These are phyloP conservation scores for Oidiodendron maius DNA, from an alignment of 495 filamentous ascomycete genomes.

Conservation along the genomic window DNA sequence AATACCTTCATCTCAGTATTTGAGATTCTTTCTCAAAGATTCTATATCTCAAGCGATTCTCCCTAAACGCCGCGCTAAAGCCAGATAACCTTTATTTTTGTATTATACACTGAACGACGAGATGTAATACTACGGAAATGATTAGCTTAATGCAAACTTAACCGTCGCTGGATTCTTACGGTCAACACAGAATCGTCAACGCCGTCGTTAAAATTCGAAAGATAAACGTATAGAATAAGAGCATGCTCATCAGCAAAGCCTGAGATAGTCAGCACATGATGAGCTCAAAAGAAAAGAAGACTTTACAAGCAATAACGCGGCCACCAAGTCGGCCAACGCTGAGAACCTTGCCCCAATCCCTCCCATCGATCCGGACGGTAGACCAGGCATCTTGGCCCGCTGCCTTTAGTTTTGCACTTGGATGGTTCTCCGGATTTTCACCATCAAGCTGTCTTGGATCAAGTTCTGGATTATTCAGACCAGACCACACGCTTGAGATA, in stretches of 20 bases:
- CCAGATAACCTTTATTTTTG: background rate
- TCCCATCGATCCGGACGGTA: slow-evolving; percentile 81
- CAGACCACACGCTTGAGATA: slow-evolving; percentile 77
- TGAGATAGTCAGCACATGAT: slow-evolving; percentile 6
- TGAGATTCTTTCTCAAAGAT: no score
- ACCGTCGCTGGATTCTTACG: slow-evolving; percentile 37
- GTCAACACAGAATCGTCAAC: slow-evolving; percentile 73
- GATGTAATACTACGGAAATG: slow-evolving; percentile 24
- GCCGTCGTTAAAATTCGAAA: slow-evolving; percentile 59
- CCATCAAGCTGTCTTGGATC: slow-evolving; percentile 67
- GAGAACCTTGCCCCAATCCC: slow-evolving; percentile 84
- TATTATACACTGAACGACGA: slow-evolving; percentile 23
- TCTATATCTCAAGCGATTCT: no score
- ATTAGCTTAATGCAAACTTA: background rate
- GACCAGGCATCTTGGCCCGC: slow-evolving; percentile 67
- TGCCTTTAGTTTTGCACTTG: slow-evolving; percentile 62
- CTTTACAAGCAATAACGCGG: slow-evolving; percentile 79
- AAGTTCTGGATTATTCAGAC: slow-evolving; percentile 75
- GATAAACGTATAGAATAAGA: slow-evolving; percentile 86
- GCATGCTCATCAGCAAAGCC: slow-evolving; percentile 66
- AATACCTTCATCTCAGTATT: no score
- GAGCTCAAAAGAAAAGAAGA: background rate
- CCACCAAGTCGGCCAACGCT: slow-evolving; percentile 85
- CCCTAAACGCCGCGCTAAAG: slow-evolving; percentile 17
- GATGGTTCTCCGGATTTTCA: slow-evolving; percentile 61